Conservation (phyloP, 192 early-diverging fungal species). For the Radiomyces spectabilis region DNA sequence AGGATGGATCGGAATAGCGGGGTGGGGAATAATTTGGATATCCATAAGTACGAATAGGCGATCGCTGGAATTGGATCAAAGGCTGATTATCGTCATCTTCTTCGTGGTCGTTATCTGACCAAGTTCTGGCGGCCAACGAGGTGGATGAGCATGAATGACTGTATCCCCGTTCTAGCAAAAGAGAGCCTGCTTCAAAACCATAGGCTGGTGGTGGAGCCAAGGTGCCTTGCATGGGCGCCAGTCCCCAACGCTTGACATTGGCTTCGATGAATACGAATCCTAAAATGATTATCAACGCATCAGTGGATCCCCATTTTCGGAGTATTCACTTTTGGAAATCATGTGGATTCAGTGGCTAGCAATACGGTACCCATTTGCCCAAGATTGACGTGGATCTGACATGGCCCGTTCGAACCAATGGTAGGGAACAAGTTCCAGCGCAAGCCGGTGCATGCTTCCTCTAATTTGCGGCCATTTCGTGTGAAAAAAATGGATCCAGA, state of each 20-base stretch:
- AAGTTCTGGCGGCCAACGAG: too few species aligned
- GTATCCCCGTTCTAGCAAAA: constrained; percentile 44
- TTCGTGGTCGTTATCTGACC: background rate
- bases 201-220: constrained; percentile 69
- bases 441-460: constrained; percentile 28
- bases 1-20: too few species aligned
- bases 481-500: constrained; percentile 47
- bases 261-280: constrained; percentile 82
- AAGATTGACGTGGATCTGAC: constrained; percentile 36
- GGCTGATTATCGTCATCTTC: background rate
- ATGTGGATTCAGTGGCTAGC: too few species aligned
- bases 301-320: too few species aligned
- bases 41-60: too few species aligned
- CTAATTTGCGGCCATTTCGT: constrained; percentile 33
- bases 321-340: too few species aligned
- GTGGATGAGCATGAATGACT: background rate
- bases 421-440: constrained; percentile 33
- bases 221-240: constrained; percentile 62
- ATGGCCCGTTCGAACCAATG: constrained; percentile 35
- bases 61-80: background rate
- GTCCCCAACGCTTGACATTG: constrained; percentile 66
- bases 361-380: constrained; percentile 33
- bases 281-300: constrained; percentile 11
- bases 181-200: constrained; percentile 62
- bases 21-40: too few species aligned